Evolutionary conservation across 306 rosid genomes (phyloP).

Genomic region (Casuarina cunninghamiana): DNA sequence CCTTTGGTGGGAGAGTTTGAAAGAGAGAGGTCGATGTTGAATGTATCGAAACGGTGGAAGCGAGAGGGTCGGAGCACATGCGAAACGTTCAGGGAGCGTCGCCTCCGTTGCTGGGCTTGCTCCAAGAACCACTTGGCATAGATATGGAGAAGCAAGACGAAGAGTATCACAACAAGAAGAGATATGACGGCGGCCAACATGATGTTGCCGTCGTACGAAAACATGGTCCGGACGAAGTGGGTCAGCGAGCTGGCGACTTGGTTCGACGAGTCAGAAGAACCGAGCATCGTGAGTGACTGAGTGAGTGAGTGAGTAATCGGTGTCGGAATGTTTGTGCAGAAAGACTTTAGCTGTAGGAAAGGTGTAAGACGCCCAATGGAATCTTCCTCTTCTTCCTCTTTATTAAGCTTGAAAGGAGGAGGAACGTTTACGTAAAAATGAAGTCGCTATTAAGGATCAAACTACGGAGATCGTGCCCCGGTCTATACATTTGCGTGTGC

Average conservation of each 20-base stretch:
- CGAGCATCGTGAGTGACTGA: slow-evolving; percentile 36
- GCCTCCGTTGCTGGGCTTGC: slow-evolving; percentile 52
- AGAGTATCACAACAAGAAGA: slow-evolving; percentile 76
- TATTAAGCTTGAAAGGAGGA: slow-evolving; percentile 1
- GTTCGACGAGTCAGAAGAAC: slow-evolving; percentile 26
- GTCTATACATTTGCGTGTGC: slow-evolving; percentile 58
- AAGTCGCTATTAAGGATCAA: slow-evolving; percentile 36
- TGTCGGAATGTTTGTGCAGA: no score
- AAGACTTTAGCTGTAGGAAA: neutral
- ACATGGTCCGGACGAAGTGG: slow-evolving; percentile 47
- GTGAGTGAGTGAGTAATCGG: neutral
- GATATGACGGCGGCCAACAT: slow-evolving; percentile 85
- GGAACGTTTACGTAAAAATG: slow-evolving; percentile 38
- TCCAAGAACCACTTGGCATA: slow-evolving; percentile 86
- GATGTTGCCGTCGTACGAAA: slow-evolving; percentile 75
- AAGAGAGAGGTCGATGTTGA: slow-evolving; percentile 41
- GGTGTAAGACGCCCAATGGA: neutral
- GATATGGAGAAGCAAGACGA: slow-evolving; percentile 85
- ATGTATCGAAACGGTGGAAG: slow-evolving; percentile 50
- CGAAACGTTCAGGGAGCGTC: slow-evolving; percentile 53
- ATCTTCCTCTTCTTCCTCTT: slow-evolving; percentile 21
- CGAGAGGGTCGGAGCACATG: slow-evolving; percentile 57
- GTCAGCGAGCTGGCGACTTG: slow-evolving; percentile 27
- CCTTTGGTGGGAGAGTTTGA: slow-evolving; percentile 55
- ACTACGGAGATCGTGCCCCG: slow-evolving; percentile 29